phyloP scores from a whole-genome alignment of 768 basidiomycete species.

The Podaxis pistillaris region DNA sequence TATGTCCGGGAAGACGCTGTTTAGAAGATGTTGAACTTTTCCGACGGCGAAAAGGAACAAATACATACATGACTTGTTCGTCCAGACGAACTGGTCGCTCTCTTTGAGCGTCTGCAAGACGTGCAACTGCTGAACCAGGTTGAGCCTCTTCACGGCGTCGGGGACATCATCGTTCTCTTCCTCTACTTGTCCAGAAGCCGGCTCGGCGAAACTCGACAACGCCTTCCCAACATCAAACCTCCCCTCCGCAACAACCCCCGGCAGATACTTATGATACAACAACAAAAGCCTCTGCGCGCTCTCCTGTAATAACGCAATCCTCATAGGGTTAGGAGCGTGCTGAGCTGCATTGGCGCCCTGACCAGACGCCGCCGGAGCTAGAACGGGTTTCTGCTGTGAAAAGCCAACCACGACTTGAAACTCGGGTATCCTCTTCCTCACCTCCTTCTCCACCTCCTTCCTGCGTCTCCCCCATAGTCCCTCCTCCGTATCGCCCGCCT shows the following conservation, averaged over 20 bases:
- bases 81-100: conserved; percentile 80
- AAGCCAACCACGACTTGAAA: conserved; percentile 85
- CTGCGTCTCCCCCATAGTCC: conserved; percentile 73
- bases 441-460: conserved; percentile 73
- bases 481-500: conserved; percentile 53
- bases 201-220: conserved; percentile 44
- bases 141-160: conserved; percentile 23
- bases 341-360: conserved; percentile 5
- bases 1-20: conserved; percentile 48
- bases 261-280: conserved; percentile 81
- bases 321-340: conserved; percentile 31
- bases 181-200: conserved; percentile 1
- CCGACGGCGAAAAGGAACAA: not conserved
- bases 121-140: conserved; percentile 70
- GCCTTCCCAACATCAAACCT: conserved; percentile 87
- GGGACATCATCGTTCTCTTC: conserved; percentile 25
- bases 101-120: conserved; percentile 70
- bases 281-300: conserved; percentile 77
- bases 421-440: conserved; percentile 77
- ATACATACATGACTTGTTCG: conserved; percentile 63
- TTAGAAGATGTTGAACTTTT: not conserved
- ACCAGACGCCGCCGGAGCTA: conserved; percentile 6
- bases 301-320: conserved; percentile 69
- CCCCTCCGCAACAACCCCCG: conserved; percentile 71
- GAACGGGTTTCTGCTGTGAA: conserved; percentile 52